Conservation (phyloP, 1,139 yeast species). For the Blastobotrys arbuscula region DNA sequence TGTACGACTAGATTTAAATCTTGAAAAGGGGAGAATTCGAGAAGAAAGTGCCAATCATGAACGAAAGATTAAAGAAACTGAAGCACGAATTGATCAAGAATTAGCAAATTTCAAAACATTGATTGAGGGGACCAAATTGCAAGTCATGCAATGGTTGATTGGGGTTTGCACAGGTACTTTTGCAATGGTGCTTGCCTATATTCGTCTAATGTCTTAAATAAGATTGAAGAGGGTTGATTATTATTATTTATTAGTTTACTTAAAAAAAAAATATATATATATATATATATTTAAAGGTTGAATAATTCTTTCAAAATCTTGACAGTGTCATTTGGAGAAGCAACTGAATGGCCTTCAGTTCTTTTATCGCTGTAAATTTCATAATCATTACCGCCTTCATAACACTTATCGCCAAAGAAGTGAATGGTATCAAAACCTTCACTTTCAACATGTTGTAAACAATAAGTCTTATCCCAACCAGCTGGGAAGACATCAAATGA, state of each 20-base stretch:
- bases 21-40: constrained; percentile 92
- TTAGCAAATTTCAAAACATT: constrained; percentile 92
- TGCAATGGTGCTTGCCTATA: constrained; percentile 86
- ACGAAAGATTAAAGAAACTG: constrained; percentile 88
- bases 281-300: constrained; percentile 17
- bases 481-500: constrained; percentile 99
- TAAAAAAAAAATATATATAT: not conserved
- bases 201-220: constrained; percentile 63
- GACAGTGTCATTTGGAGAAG: constrained; percentile 82
- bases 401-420: constrained; percentile 98
- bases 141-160: constrained; percentile 95
- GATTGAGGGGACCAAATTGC: constrained; percentile 89
- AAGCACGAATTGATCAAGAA: constrained; percentile 92
- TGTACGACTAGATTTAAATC: constrained; percentile 79
- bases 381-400: constrained; percentile 97
- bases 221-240: not conserved
- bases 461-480: constrained; percentile 99
- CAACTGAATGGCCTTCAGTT: constrained; percentile 93
- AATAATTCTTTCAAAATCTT: constrained; percentile 79
- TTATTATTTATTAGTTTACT: not conserved
- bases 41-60: constrained; percentile 93
- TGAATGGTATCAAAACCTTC: constrained; percentile 86
- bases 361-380: constrained; percentile 89
- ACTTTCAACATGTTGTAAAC: constrained; percentile 81
- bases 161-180: constrained; percentile 98